A percentile compares a stretch with the other conserved stretches of the same genome.
These are phyloP conservation scores for Cercospora sesami DNA, from an alignment of 2,329 filamentous ascomycete species.

Conservation along the genomic window DNA sequence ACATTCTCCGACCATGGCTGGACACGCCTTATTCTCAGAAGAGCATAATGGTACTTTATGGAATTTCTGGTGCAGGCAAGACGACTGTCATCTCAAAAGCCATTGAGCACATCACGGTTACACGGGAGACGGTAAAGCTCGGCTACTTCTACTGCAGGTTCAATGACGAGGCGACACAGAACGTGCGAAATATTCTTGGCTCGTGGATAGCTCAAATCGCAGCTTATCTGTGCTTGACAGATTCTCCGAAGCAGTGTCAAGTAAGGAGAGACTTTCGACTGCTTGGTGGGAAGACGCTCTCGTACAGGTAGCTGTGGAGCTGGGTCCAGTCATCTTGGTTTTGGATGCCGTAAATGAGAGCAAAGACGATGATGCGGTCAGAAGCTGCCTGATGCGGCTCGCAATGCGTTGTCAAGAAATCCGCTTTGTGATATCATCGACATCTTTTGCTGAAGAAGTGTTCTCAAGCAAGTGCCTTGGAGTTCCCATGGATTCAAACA, in stretches of 20 bases:
- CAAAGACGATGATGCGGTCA: not conserved
- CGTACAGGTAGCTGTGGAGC: not conserved
- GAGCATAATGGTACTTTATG: not conserved
- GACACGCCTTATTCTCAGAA: not conserved
- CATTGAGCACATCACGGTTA: not conserved
- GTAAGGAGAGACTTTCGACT: too few species aligned
- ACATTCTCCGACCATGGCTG: not conserved
- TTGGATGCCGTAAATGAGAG: not conserved
- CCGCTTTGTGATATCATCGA: not conserved
- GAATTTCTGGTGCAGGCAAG: not conserved
- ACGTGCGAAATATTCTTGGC: not conserved
- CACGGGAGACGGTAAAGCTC: not conserved
- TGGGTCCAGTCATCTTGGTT: not conserved
- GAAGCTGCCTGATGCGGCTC: not conserved
- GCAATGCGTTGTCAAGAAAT: not conserved
- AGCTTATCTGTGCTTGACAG: not conserved
- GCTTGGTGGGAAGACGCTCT: not conserved
- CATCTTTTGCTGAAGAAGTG: fast-evolving
- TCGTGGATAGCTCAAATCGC: not conserved
- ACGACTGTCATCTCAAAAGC: not conserved
- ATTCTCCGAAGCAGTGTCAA: too few species aligned
- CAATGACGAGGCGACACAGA: not conserved
- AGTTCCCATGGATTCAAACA: not conserved
- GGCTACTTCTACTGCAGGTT: not conserved
- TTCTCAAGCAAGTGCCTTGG: not conserved